phyloP scores from a whole-genome alignment of 176 grass and related monocot genomes.

The Bonia amplexicaulis region DNA sequence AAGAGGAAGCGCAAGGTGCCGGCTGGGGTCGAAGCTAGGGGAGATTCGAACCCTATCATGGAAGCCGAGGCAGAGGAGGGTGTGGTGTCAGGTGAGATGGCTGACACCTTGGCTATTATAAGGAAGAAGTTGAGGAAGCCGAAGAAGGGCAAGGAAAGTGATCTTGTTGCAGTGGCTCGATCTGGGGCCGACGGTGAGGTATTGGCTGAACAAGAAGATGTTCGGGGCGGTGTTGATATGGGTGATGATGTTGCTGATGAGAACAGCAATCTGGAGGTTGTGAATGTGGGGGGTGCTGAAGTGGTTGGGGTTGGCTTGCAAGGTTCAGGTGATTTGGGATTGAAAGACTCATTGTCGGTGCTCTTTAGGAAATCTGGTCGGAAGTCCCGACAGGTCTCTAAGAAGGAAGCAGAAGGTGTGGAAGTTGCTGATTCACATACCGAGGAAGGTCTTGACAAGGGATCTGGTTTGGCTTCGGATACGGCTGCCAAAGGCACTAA shows the following conservation, averaged over 20 bases:
- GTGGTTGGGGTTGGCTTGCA: conserved; percentile 6
- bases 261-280: conserved; percentile 28
- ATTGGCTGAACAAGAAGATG: conserved; percentile 32
- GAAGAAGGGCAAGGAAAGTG: conserved; percentile 51
- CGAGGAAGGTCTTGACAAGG: conserved; percentile 37
- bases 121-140: conserved; percentile 80
- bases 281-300: conserved; percentile 10
- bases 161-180: conserved; percentile 16
- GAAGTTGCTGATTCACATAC: conserved; percentile 23
- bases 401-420: conserved; percentile 31
- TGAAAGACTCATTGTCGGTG: conserved; percentile 57
- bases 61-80: conserved; percentile 7
- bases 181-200: conserved; percentile 25
- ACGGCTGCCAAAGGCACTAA: conserved; percentile 18
- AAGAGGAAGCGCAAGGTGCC: background rate
- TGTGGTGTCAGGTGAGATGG: conserved; percentile 51
- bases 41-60: background rate
- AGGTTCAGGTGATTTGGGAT: conserved; percentile 42
- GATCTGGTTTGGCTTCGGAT: conserved; percentile 38
- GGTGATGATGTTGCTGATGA: conserved; percentile 15
- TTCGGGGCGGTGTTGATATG: conserved; percentile 20
- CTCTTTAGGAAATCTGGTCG: conserved; percentile 53
- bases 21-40: background rate
- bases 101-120: conserved; percentile 86
- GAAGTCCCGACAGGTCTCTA: conserved; percentile 36